phyloP scores from a whole-genome alignment of 805 yeast species.

The Ogataea paradorogensis region DNA sequence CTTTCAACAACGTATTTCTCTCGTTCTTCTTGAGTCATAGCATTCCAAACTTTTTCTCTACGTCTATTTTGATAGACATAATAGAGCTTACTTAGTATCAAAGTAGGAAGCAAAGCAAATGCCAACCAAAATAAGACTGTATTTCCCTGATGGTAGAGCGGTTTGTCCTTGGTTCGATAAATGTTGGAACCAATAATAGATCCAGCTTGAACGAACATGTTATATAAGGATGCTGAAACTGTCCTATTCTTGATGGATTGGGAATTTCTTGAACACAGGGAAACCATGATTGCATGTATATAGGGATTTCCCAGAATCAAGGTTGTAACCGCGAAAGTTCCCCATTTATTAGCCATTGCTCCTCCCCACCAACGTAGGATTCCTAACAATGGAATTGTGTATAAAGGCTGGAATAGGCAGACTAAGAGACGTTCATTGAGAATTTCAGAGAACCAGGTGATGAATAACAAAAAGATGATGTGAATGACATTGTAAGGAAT shows the following conservation, averaged over 20 bases:
- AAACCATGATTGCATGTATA: slow-evolving; percentile 53
- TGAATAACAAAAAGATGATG: slow-evolving; percentile 34
- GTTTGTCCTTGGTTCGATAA: slow-evolving; percentile 55
- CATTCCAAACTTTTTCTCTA: slow-evolving; percentile 50
- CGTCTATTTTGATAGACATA: slow-evolving; percentile 41
- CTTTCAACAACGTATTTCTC: slow-evolving; percentile 44
- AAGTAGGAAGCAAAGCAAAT: slow-evolving; percentile 27
- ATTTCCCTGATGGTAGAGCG: slow-evolving; percentile 60
- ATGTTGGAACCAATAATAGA: slow-evolving; percentile 53
- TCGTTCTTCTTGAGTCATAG: slow-evolving; percentile 47
- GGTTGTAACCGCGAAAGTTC: slow-evolving; percentile 25
- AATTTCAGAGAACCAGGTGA: slow-evolving; percentile 39
- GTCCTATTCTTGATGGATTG: slow-evolving; percentile 63
- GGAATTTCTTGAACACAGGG: slow-evolving; percentile 62
- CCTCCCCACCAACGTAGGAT: slow-evolving; percentile 30
- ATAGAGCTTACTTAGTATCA: slow-evolving; percentile 35
- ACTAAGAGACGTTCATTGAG: slow-evolving; percentile 28
- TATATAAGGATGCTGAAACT: slow-evolving; percentile 61
- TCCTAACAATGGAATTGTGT: slow-evolving; percentile 26
- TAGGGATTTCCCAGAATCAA: slow-evolving; percentile 42
- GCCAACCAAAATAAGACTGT: slow-evolving; percentile 36
- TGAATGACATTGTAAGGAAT: slow-evolving; percentile 47
- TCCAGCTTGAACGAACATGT: slow-evolving; percentile 61
- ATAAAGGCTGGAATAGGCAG: slow-evolving; percentile 26
- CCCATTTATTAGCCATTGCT: slow-evolving; percentile 28